Evolutionary conservation across 495 filamentous ascomycete species (phyloP).

Genomic region (Pseudevernia furfuracea): DNA sequence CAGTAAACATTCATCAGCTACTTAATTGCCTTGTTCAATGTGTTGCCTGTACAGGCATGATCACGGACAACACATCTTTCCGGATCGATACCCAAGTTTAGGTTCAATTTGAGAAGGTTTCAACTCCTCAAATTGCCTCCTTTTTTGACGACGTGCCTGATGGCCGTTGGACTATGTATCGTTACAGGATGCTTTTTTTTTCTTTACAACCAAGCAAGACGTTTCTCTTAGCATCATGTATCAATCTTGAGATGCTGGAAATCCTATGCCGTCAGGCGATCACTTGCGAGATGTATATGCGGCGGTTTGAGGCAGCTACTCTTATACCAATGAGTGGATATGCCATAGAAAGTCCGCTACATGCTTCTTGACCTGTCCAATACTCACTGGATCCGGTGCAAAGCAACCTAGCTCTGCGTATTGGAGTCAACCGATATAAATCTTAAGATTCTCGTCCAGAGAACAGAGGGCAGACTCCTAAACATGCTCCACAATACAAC

Average conservation of each 20-base stretch:
- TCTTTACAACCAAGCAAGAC: slow-evolving; percentile 18
- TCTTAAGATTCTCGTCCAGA: not conserved
- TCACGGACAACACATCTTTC: too few species aligned
- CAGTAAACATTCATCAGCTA: too few species aligned
- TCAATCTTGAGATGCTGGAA: slow-evolving; percentile 19
- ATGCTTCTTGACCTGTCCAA: not conserved
- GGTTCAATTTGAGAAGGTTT: too few species aligned
- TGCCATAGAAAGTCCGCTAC: slow-evolving; percentile 26
- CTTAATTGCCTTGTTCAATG: too few species aligned
- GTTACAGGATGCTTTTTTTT: not conserved
- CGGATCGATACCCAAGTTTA: too few species aligned
- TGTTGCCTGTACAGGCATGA: too few species aligned
- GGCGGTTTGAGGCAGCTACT: slow-evolving; percentile 25
- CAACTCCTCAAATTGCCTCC: too few species aligned
- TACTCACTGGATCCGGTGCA: not conserved
- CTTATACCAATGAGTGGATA: slow-evolving; percentile 12
- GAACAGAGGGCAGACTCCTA: not conserved
- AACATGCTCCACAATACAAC: not conserved
- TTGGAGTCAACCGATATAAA: not conserved
- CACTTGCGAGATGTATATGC: slow-evolving; percentile 24
- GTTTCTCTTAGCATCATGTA: slow-evolving; percentile 22
- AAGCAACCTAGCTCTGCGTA: not conserved
- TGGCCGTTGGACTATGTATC: not conserved
- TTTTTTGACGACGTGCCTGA: not conserved
- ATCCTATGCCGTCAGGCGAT: slow-evolving; percentile 16